Conservation (phyloP, 106 monocot species). For the Phalaenopsis equestris region DNA sequence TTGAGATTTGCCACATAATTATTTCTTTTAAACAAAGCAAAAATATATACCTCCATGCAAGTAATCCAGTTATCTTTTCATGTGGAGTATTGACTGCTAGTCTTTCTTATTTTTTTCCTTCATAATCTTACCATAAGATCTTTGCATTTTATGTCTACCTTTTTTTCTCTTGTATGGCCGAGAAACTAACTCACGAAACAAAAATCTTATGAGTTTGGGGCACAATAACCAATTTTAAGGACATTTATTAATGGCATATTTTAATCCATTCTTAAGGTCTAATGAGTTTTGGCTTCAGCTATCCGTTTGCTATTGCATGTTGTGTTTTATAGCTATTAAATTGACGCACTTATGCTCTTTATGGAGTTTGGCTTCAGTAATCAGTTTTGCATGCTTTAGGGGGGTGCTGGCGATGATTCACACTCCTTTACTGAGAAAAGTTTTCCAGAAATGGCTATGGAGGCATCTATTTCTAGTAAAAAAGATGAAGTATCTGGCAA, state of each 20-base stretch:
- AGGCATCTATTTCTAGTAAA: constrained; percentile 18
- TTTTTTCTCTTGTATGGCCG: not conserved
- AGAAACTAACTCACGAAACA: not conserved
- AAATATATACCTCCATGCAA: not conserved
- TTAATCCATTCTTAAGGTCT: not conserved
- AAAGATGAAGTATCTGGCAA: constrained; percentile 22
- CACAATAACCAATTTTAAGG: not conserved
- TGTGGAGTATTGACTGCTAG: not conserved
- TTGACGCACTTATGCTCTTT: not conserved
- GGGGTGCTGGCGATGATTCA: constrained; percentile 26
- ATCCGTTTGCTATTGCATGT: not conserved
- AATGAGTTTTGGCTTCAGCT: not conserved
- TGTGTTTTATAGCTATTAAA: not conserved
- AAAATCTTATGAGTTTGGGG: not conserved
- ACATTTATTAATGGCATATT: not conserved
- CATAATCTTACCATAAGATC: not conserved
- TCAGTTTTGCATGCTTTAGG: constrained; percentile 18
- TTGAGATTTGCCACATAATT: not conserved
- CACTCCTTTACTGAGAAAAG: constrained; percentile 18
- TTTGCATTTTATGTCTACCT: not conserved
- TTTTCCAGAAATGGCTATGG: constrained; percentile 13
- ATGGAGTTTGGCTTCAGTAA: not conserved
- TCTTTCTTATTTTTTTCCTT: not conserved
- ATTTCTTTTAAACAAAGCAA: not conserved
- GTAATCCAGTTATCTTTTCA: not conserved